These are phyloP conservation scores for Coleophoma cylindrospora DNA, from an alignment of 2,329 filamentous ascomycete genomes.

Conservation along the genomic window DNA sequence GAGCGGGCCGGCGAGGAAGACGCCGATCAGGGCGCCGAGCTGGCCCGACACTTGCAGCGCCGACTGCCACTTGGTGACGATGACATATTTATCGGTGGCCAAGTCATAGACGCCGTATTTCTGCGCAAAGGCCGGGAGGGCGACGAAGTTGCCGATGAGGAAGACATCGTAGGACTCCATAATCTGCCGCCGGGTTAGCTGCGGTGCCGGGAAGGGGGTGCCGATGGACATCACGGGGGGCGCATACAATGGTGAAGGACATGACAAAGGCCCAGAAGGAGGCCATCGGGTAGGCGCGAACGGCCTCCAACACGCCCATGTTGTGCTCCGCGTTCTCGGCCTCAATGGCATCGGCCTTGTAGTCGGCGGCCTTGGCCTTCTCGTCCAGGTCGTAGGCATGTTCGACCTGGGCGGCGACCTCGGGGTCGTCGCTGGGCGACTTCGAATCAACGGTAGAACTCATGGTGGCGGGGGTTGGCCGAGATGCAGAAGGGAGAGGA, in stretches of 20 bases:
- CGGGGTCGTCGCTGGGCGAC: slow-evolving; percentile 1
- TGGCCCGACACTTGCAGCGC: slow-evolving; percentile 49
- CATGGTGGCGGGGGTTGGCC: slow-evolving; percentile 1
- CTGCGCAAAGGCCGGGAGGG: slow-evolving; percentile 37
- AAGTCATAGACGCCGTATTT: slow-evolving; percentile 37
- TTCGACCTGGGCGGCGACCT: slow-evolving; percentile 15
- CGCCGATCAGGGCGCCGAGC: slow-evolving; percentile 52
- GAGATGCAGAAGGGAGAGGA: too few relatives aligned
- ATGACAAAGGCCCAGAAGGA: slow-evolving; percentile 50
- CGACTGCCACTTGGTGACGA: slow-evolving; percentile 49
- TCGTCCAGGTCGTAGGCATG: slow-evolving; percentile 27
- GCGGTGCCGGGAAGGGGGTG: background rate
- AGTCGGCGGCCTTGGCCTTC: slow-evolving; percentile 13
- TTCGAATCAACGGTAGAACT: slow-evolving; percentile 7
- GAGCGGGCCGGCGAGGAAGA: slow-evolving; percentile 51
- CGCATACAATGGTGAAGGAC: slow-evolving; percentile 45
- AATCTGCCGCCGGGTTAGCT: slow-evolving; percentile 32
- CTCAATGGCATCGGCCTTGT: slow-evolving; percentile 21
- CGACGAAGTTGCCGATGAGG: slow-evolving; percentile 52
- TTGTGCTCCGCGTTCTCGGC: slow-evolving; percentile 30
- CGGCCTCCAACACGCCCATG: slow-evolving; percentile 44
- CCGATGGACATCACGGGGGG: too few relatives aligned
- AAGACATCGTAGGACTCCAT: slow-evolving; percentile 61
- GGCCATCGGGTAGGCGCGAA: slow-evolving; percentile 46
- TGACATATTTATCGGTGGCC: slow-evolving; percentile 25